Base-by-base conservation (phyloP, 139 green algal genomes). In the Chlamydomonas incerta region DNA sequence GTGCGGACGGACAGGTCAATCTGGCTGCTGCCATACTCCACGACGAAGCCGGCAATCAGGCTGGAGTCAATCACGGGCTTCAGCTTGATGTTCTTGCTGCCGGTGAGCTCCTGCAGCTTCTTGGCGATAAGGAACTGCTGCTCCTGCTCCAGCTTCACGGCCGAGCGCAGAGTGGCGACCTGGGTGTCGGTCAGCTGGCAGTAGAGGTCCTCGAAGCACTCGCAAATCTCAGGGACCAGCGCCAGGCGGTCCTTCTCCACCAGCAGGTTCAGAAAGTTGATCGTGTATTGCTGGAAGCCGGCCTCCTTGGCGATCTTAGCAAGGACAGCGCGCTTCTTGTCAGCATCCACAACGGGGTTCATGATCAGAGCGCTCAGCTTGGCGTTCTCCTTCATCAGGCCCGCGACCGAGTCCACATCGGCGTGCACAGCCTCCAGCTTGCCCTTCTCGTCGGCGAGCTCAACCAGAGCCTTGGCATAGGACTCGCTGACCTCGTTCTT, bases 71-170 rank as follows among this genome's bases (percentile, higher is more conserved):
- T 95, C 34, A 97, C 90, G 26, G 97, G 97, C 95, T 98, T 99
- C 20, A 99, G 90, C 96, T 99, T 99, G 92, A 99, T 98, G 96
- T 99, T 99, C 95, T 99, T 99, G 88, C 92, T 93, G 70, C 96
- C 96, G 21, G 95, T 99, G 87, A 99, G 93, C 92, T 98, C 96
- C 94, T 98, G 92, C 81, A 99, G 91, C 98, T 99, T 99, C 97
- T 99, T 99, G 87, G 98, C 98, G 88, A 99, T 99, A 80, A 99
- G 91, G 92, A 98, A 99, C 92, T 99, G 97, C 93, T 99, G 96
- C 91, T 98, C 97, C 93, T 99, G 96, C 92, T 99, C 97, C 72
- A 99, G 95, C 95, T 98, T 97, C 15, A 98, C 95, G 6, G 98
- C 98, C 33, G 94, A 98, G 37, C 94, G 94, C 70, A 99, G 90